Base-by-base conservation (phyloP, 164 flowering plant species). In the Piper betle region DNA sequence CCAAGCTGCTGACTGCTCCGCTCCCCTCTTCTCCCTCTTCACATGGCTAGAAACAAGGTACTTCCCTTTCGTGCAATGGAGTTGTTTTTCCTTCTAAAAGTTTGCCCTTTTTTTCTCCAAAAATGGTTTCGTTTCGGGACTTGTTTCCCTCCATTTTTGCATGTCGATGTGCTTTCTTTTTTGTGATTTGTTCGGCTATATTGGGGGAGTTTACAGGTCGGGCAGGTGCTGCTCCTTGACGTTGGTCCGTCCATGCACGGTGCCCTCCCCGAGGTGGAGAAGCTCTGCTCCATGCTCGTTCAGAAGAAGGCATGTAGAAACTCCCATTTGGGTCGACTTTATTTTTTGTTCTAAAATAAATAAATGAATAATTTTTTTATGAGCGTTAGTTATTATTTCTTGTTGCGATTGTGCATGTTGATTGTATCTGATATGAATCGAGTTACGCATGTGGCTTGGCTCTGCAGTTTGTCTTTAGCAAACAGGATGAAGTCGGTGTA, bases 181-280 rank as follows among this genome's bases (percentile, higher is more conserved):
- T 25, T 25, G 33, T 25, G 33, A 2, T 25, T 25, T 25, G 33
- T 1, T 25, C 33, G 33, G 33, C 1, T 25, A 25, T 25, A 25
- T 25, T 25, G 33, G 33, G 33, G 33, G 33, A 25, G 33, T 25
- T 54, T 66, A 57, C 84, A 92, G 96, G 98, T 89, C 71, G 75
- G 77, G 43, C 60, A 87, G 75, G 60, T 92, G 56, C 61, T 89
- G 72, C 62, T 92, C 72, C 72, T 92, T 55, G 97, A 92, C 84
- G 94, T 89, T 61, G 78, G 97, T 62, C 94, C 96, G 17, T 69
- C 88, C 19, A 89, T 87, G 92, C 97, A 87, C 72, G 54, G 57
- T 69, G 25, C 79, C 65, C 78, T 92, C 50, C 87, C 87, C 0
- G 88, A 87, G 61, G 57, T 87, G 64, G 88, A 86, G 70, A 89